phyloP scores from a whole-genome alignment of 345 rosid species.

The Trapa incisa region DNA sequence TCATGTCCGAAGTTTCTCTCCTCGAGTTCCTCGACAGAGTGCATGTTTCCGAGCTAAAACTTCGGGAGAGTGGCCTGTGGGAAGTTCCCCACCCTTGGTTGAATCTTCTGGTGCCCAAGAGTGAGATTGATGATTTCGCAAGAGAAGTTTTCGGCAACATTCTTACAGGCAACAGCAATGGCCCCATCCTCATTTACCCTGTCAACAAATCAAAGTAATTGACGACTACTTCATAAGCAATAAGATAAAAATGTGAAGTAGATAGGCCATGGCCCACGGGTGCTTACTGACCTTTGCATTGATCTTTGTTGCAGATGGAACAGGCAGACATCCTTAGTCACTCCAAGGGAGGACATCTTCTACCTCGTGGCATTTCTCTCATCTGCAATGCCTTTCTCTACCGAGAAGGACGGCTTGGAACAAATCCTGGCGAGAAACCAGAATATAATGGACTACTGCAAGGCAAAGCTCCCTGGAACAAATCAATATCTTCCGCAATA shows the following conservation, averaged over 20 bases:
- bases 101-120: constrained; percentile 68
- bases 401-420: constrained; percentile 43
- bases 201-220: constrained; percentile 70
- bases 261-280: no score
- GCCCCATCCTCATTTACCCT: constrained; percentile 88
- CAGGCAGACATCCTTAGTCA: constrained; percentile 53
- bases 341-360: constrained; percentile 68
- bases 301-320: constrained; percentile 58
- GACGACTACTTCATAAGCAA: background rate
- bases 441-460: constrained; percentile 43
- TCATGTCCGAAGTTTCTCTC: constrained; percentile 58
- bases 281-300: background rate
- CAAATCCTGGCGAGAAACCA: constrained; percentile 44
- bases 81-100: constrained; percentile 98
- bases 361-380: constrained; percentile 71
- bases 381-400: constrained; percentile 56
- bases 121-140: constrained; percentile 44
- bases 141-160: constrained; percentile 56
- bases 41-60: constrained; percentile 53
- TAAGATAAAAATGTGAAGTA: no score
- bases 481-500: constrained; percentile 85
- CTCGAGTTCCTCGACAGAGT: constrained; percentile 82
- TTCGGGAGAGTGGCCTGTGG: constrained; percentile 70
- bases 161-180: constrained; percentile 49
- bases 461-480: constrained; percentile 23